Conservation (phyloP, 1,284 basidiomycete genomes). For the Sanghuangporus baumii region DNA sequence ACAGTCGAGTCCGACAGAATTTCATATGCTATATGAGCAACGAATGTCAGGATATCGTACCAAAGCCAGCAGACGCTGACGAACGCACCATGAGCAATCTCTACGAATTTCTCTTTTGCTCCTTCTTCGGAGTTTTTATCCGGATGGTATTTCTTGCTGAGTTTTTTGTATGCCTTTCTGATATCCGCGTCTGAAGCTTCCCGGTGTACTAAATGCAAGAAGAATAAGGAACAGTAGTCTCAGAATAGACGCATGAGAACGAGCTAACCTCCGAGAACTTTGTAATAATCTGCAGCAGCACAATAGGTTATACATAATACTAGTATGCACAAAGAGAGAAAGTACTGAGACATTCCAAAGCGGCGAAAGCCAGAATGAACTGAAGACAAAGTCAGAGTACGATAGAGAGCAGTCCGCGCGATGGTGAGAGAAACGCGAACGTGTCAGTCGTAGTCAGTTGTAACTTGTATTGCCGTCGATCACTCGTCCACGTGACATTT, state of each 20-base stretch:
- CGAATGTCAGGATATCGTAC: neutral
- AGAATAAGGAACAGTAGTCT: neutral
- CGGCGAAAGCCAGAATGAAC: neutral
- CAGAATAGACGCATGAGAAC: conserved; percentile 22
- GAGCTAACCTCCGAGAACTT: conserved; percentile 64
- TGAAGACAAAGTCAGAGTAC: neutral
- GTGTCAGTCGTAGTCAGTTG: neutral
- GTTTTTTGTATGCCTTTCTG: conserved; percentile 84
- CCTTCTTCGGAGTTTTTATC: conserved; percentile 88
- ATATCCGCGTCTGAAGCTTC: conserved; percentile 85
- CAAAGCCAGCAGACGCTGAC: neutral
- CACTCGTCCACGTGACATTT: neutral
- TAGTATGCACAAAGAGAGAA: conserved; percentile 14
- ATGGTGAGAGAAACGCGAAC: neutral
- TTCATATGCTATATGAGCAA: conserved; percentile 70
- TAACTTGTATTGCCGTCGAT: neutral
- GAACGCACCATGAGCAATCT: conserved; percentile 76
- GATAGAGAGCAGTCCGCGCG: neutral
- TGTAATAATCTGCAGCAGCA: conserved; percentile 66
- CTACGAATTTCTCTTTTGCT: conserved; percentile 82
- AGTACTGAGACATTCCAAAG: conserved; percentile 8
- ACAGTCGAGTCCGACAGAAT: conserved; percentile 80
- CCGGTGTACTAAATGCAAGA: conserved; percentile 55
- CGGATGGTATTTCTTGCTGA: conserved; percentile 87
- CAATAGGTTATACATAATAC: conserved; percentile 17